phyloP scores from a whole-genome alignment of 352 stramenopile species.

The Phytopythium delawarense region DNA sequence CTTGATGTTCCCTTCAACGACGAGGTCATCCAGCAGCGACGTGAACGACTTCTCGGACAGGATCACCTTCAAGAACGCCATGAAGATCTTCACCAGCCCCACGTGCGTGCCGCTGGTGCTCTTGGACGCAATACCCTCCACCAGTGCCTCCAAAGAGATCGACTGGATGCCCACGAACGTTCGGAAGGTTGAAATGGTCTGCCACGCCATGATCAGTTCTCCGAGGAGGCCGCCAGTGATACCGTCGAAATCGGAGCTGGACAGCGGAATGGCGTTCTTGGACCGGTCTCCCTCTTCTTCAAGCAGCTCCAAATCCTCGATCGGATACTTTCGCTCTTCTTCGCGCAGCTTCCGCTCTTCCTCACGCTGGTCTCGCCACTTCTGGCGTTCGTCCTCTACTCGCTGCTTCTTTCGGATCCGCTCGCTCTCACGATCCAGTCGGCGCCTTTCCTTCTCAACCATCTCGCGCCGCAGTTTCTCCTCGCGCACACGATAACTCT shows the following conservation, averaged over 20 bases:
- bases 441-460: constrained; percentile 55
- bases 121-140: constrained; percentile 41
- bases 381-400: constrained; percentile 42
- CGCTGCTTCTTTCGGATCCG: constrained; percentile 37
- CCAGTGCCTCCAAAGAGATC: constrained; percentile 59
- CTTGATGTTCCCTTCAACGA: constrained; percentile 78
- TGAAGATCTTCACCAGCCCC: constrained; percentile 60
- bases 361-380: constrained; percentile 47
- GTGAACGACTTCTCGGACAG: constrained; percentile 79
- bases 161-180: constrained; percentile 57
- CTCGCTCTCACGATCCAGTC: constrained; percentile 57
- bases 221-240: constrained; percentile 57
- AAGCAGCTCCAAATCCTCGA: constrained; percentile 68
- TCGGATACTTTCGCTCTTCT: constrained; percentile 57
- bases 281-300: constrained; percentile 24
- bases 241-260: constrained; percentile 33
- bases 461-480: constrained; percentile 54
- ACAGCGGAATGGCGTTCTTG: constrained; percentile 32
- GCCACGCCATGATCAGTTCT: constrained; percentile 76
- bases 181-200: constrained; percentile 74
- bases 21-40: constrained; percentile 65
- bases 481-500: constrained; percentile 57
- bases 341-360: constrained; percentile 62
- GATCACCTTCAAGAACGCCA: constrained; percentile 67
- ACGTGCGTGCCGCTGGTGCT: constrained; percentile 42